Evolutionary conservation across 768 basidiomycete species (phyloP), one percentile per base, ranked within the genome.

Genomic region (Trametes sanguinea): DNA sequence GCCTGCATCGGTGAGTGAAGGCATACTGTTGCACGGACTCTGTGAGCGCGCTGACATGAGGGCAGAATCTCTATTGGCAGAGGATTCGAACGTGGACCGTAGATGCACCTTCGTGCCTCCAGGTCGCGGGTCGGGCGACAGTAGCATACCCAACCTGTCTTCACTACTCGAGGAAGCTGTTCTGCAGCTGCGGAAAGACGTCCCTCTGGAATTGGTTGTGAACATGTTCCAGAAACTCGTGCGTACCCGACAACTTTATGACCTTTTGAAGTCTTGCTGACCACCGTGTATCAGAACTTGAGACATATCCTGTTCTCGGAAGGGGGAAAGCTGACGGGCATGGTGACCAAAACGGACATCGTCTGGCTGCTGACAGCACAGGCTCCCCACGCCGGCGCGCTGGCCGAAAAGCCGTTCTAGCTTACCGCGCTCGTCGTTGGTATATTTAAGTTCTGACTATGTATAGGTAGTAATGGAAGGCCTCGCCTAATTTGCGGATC

Each of bases 401-500:
- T 73, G 14, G 65, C 69, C 9, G 67, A 66, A 42, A 56, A 48
- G 29, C 56, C 50, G 3, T 33, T 33, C 45, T 54, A 59, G 46
- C 39, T 9, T 16, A 45, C 35, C 17, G 22, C 30, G 13, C 17
- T 50, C 48, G 48, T 14, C 32, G 17, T 22, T 43, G 37, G 8
- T 52, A 37, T 53, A 11, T 40, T 61, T 27, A 65, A 40, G 63
- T 61, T 65, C 81, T 80, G 65, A 90, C 64, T 65, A 86, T 82
- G 71, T 93, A 92, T 65, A 93, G 75, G 69, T 89, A 92, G 73
- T 94, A 93, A 76, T 93, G 92, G 69, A 93, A 92, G 8, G 83
- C 82, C 50, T 92, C 90, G 35, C 92, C 92, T 32, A 94, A 76
- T 64, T 87, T 81, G 60, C 81, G 81, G 56, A 92, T 80, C 67